Evolutionary conservation across 192 early-diverging fungal species (phyloP).

Genomic region (Rhizoclosmatium globosum): DNA sequence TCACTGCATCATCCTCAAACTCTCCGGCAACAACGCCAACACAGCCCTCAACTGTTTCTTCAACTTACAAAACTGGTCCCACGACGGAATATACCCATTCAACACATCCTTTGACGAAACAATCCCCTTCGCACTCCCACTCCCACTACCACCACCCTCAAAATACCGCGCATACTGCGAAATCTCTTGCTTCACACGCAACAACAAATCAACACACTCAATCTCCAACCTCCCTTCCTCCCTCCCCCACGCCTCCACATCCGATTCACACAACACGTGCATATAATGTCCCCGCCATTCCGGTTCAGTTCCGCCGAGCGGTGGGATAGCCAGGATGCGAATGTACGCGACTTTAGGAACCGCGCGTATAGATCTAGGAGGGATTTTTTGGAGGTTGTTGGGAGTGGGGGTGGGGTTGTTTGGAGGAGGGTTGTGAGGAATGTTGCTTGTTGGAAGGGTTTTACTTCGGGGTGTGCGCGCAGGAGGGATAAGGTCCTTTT

Average conservation of each 20-base stretch:
- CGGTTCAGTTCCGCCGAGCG: conserved; percentile 82
- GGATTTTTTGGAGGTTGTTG: conserved; percentile 61
- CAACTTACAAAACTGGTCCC: conserved; percentile 47
- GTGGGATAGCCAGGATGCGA: conserved; percentile 93
- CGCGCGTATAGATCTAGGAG: conserved; percentile 83
- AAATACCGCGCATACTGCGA: conserved; percentile 37
- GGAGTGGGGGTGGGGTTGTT: conserved; percentile 38
- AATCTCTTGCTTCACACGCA: conserved; percentile 71
- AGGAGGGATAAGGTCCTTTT: conserved; percentile 54
- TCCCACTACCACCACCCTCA: neutral
- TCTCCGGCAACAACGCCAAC: conserved; percentile 49
- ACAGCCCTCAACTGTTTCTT: conserved; percentile 45
- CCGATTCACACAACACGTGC: conserved; percentile 69
- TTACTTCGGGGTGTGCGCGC: conserved; percentile 68
- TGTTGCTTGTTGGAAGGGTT: conserved; percentile 79
- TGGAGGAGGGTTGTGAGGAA: conserved; percentile 66
- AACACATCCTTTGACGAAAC: neutral
- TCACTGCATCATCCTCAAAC: conserved; percentile 40
- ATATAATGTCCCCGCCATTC: conserved; percentile 81
- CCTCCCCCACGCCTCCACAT: conserved; percentile 61
- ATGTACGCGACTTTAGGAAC: conserved; percentile 94
- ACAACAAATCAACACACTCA: conserved; percentile 75
- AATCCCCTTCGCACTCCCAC: neutral
- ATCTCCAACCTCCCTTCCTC: conserved; percentile 59
- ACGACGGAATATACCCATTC: conserved; percentile 48